These are phyloP conservation scores for Trametes cinnabarina DNA, from an alignment of 768 basidiomycete species.

Conservation along the genomic window DNA sequence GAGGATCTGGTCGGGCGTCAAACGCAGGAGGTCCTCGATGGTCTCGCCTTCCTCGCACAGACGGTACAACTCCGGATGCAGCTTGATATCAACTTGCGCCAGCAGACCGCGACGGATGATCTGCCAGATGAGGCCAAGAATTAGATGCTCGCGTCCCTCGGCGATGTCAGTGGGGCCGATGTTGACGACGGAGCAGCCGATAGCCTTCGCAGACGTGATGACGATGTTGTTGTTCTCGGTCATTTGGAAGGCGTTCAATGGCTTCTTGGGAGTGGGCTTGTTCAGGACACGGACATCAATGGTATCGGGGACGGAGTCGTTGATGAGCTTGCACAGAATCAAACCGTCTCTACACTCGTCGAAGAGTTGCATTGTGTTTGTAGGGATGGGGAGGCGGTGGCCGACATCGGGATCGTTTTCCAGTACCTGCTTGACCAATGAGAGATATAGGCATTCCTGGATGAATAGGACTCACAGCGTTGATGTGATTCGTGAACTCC, in stretches of 20 bases:
- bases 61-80: conserved; percentile 95
- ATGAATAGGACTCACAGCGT: conserved; percentile 58
- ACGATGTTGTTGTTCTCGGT: conserved; percentile 99
- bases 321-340: conserved; percentile 96
- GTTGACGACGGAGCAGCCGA: conserved; percentile 98
- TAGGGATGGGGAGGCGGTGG: conserved; percentile 84
- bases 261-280: conserved; percentile 75
- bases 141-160: conserved; percentile 93
- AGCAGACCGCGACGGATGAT: conserved; percentile 93
- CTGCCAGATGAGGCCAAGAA: conserved; percentile 98
- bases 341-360: conserved; percentile 96
- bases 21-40: conserved; percentile 86
- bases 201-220: conserved; percentile 96
- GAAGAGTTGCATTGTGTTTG: conserved; percentile 96
- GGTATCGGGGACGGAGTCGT: conserved; percentile 98
- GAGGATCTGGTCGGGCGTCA: conserved; percentile 96
- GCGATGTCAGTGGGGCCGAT: conserved; percentile 92
- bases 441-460: neutral
- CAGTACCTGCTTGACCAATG: conserved; percentile 62
- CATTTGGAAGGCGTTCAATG: conserved; percentile 97
- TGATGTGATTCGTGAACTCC: conserved; percentile 99
- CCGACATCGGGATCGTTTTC: conserved; percentile 87
- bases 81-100: conserved; percentile 94
- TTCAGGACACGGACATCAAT: conserved; percentile 98
- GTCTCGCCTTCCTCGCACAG: conserved; percentile 97